Percentiles rank a stretch among this genome's conserved stretches.
These are phyloP conservation scores for Plasmodium cynomolgi DNA, from an alignment of 169 alveolate genomes.

Conservation along the genomic window DNA sequence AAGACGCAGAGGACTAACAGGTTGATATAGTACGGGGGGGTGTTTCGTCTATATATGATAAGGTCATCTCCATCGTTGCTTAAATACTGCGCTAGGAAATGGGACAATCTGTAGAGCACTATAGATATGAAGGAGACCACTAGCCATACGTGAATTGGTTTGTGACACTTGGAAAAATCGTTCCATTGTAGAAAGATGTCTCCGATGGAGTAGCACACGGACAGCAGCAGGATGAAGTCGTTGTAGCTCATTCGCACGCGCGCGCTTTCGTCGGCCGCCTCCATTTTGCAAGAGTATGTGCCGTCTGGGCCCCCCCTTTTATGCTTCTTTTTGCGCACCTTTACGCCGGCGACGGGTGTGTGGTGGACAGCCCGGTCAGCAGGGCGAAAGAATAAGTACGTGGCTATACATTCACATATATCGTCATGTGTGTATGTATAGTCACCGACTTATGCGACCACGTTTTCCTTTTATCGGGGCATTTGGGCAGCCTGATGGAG, in stretches of 20 bases:
- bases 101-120: slow-evolving; percentile 79
- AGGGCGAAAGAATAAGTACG: background rate
- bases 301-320: background rate
- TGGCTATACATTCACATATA: background rate
- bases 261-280: slow-evolving; percentile 1
- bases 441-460: background rate
- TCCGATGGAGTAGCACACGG: slow-evolving; percentile 81
- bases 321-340: background rate
- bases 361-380: background rate
- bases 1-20: slow-evolving; percentile 78
- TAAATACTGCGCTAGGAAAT: slow-evolving; percentile 80
- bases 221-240: slow-evolving; percentile 82
- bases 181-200: slow-evolving; percentile 86
- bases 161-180: slow-evolving; percentile 77
- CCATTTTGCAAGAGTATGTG: background rate
- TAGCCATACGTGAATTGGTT: slow-evolving; percentile 86
- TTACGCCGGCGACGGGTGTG: background rate
- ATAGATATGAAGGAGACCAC: slow-evolving; percentile 82
- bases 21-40: slow-evolving; percentile 82
- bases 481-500: background rate
- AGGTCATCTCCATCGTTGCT: slow-evolving; percentile 82
- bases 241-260: slow-evolving; percentile 58
- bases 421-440: background rate
- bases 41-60: slow-evolving; percentile 79
- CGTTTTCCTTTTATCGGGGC: background rate